Evolutionary conservation across 2,329 filamentous ascomycete genomes (phyloP).

Genomic region (Amauroascus niger): DNA sequence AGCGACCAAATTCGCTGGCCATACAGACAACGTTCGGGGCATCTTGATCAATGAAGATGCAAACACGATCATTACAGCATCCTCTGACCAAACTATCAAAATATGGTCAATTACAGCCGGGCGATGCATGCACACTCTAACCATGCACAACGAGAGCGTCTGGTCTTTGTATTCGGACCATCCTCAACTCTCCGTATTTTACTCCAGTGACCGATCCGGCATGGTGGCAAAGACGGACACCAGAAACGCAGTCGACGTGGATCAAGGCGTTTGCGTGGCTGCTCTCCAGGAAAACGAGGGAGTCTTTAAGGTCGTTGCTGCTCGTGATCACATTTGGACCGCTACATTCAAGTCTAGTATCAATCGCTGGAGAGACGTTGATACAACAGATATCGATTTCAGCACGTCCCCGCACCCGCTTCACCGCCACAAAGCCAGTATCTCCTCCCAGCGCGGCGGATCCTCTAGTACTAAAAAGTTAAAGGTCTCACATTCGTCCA

Average conservation of each 20-base stretch:
- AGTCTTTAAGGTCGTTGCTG: constrained; percentile 48
- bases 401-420: constrained; percentile 39
- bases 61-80: constrained; percentile 86
- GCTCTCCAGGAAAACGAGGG: constrained; percentile 82
- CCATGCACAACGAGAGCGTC: constrained; percentile 97
- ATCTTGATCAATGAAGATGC: constrained; percentile 82
- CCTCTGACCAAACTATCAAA: constrained; percentile 94
- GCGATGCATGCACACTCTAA: constrained; percentile 93
- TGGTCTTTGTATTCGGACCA: constrained; percentile 92
- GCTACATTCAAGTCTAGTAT: constrained; percentile 84
- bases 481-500: constrained; percentile 65
- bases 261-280: constrained; percentile 84
- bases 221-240: constrained; percentile 95
- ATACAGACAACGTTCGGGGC: constrained; percentile 87
- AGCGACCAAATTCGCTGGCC: constrained; percentile 92
- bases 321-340: constrained; percentile 75
- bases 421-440: constrained; percentile 42
- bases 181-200: constrained; percentile 77
- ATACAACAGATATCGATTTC: constrained; percentile 61
- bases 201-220: constrained; percentile 86
- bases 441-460: constrained; percentile 27
- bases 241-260: constrained; percentile 62
- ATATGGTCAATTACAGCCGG: constrained; percentile 94
- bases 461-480: constrained; percentile 24
- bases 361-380: constrained; percentile 80